Evolutionary conservation across 352 stramenopile species (phyloP), one percentile per base, ranked within the genome.

Genomic region (Globisporangium yorkense): DNA sequence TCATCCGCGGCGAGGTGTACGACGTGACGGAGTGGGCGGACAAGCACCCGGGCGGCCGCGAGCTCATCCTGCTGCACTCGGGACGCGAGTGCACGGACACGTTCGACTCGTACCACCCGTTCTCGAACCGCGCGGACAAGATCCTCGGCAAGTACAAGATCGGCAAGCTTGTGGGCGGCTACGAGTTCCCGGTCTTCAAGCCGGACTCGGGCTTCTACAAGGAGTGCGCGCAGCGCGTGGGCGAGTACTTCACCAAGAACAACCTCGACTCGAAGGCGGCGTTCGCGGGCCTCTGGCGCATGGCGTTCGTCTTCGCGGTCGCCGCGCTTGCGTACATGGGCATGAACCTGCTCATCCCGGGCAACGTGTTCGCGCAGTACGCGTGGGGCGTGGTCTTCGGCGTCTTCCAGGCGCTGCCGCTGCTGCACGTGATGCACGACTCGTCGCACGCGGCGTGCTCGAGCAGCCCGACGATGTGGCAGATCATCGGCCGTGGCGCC

Each of bases 401-500:
- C 21, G 74, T 94, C 20, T 92, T 75, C 63, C 89, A 97, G 70
- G 89, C 88, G 41, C 72, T 97, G 39, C 85, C 88, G 47, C 71
- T 97, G 67, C 75, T 97, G 43, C 89, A 97, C 70, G 77, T 97
- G 33, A 97, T 97, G 91, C 91, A 97, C 71, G 91, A 97, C 63
- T 92, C 80, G 53, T 96, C 84, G 49, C 91, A 97, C 73, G 86
- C 87, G 18, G 88, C 91, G 39, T 96, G 87, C 64, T 91, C 88
- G 5, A 92, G 82, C 65, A 87, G 71, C 59, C 86, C 77, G 10
- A 80, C 66, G 51, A 59, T 88, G 45, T 96, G 87, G 75, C 75
- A 70, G 27, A 56, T 92, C 39, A 88, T 86, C 39, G 91, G 74
- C 52, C 87, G 82, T 57, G 83, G 80, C 50, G 84, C 73, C 43